A percentile compares a stretch with the other conserved stretches of the same genome.
phyloP scores from a whole-genome alignment of 1,284 basidiomycete species.

The Testicularia cyperi region DNA sequence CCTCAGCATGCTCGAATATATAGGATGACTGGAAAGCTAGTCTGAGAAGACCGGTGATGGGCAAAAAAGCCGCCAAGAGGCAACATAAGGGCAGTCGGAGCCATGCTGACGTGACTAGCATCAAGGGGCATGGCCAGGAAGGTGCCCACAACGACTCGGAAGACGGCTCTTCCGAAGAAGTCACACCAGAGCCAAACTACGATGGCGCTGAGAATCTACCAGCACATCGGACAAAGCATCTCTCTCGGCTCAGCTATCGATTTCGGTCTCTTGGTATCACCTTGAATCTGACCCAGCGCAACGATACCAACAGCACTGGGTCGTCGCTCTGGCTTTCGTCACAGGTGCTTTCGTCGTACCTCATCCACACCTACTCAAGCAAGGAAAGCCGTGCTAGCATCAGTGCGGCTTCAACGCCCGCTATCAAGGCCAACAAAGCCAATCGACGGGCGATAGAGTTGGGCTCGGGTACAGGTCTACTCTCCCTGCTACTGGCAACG shows the following conservation, averaged over 20 bases:
- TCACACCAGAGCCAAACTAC: constrained; percentile 4
- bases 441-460: constrained; percentile 16
- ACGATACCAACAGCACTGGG: constrained; percentile 37
- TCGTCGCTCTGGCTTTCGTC: constrained; percentile 43
- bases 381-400: neutral
- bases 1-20: no score
- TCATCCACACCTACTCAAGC: constrained; percentile 16
- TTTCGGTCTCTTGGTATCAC: constrained; percentile 18
- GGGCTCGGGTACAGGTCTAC: constrained; percentile 41
- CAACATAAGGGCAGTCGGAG: no score
- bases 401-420: neutral
- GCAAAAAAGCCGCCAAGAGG: no score
- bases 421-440: no score
- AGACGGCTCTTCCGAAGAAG: constrained; percentile 17
- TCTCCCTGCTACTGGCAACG: constrained; percentile 68
- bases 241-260: constrained; percentile 21
- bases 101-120: no score
- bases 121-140: no score
- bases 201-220: constrained; percentile 26
- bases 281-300: constrained; percentile 17
- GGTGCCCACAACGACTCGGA: constrained; percentile 28
- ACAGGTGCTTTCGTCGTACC: constrained; percentile 30
- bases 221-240: constrained; percentile 37
- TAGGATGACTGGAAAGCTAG: no score
- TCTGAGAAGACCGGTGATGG: no score